Percentiles rank a stretch among this genome's conserved stretches.
Evolutionary conservation across 176 grass and related monocot genomes (phyloP).

Genomic region (Secale cereale): DNA sequence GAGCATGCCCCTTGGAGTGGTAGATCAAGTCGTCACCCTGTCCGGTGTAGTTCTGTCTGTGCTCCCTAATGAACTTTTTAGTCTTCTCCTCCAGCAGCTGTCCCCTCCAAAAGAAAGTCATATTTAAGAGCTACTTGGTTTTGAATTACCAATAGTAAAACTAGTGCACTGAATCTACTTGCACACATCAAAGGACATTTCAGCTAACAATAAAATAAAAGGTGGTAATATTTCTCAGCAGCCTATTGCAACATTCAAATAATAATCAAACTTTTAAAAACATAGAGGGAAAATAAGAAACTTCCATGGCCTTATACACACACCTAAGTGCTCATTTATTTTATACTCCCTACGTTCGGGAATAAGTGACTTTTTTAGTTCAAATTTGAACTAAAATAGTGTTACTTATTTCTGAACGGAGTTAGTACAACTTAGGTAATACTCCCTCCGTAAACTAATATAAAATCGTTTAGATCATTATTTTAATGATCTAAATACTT

Average conservation of each 20-base stretch:
- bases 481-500: no score
- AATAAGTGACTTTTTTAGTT: no score
- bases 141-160: background rate
- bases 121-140: background rate
- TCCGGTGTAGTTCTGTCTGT: slow-evolving; percentile 82
- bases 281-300: background rate
- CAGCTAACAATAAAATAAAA: background rate
- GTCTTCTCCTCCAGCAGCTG: slow-evolving; percentile 72
- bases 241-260: background rate
- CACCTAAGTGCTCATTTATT: background rate
- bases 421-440: background rate
- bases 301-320: background rate
- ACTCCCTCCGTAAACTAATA: no score
- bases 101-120: background rate
- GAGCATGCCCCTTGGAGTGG: slow-evolving; percentile 83
- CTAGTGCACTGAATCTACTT: background rate
- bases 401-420: no score
- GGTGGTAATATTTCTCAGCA: background rate
- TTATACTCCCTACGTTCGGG: background rate
- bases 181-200: background rate
- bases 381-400: no score
- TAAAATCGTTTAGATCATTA: no score
- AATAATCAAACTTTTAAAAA: background rate
- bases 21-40: slow-evolving; percentile 84
- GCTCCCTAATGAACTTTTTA: slow-evolving; percentile 61